phyloP scores from a whole-genome alignment of 306 rosid genomes.

The Begonia loranthoides region DNA sequence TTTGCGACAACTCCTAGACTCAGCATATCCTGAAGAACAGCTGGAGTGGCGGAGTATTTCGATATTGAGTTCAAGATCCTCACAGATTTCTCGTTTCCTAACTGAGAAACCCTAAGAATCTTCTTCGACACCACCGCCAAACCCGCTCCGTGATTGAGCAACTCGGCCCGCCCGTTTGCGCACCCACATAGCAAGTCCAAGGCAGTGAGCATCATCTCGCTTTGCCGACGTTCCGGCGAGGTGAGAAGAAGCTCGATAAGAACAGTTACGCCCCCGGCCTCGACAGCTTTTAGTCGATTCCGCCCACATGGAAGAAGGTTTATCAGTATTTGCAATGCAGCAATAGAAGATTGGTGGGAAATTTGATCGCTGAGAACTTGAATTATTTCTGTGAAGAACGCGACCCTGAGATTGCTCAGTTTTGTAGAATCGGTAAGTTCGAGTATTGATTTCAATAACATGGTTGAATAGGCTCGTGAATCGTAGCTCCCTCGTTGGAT shows the following conservation, averaged over 20 bases:
- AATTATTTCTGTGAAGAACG: constrained; percentile 29
- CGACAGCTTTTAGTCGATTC: constrained; percentile 45
- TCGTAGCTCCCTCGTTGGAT: constrained; percentile 46
- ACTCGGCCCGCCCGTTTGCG: constrained; percentile 67
- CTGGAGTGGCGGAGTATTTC: constrained; percentile 30
- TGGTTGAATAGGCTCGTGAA: constrained; percentile 49
- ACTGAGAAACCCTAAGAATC: constrained; percentile 56
- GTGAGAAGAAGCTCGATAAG: constrained; percentile 48
- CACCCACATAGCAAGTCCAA: constrained; percentile 48
- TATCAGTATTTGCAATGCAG: constrained; percentile 33
- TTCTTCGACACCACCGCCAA: constrained; percentile 59
- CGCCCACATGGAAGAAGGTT: constrained; percentile 38
- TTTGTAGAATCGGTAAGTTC: constrained; percentile 25
- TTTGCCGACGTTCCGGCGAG: constrained; percentile 22
- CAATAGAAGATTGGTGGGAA: constrained; percentile 38
- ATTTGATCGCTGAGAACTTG: constrained; percentile 40
- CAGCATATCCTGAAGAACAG: constrained; percentile 57
- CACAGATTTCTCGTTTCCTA: constrained; percentile 60
- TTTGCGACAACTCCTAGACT: constrained; percentile 60
- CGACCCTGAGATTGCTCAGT: constrained; percentile 12
- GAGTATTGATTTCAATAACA: constrained; percentile 35
- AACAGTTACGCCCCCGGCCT: constrained; percentile 44
- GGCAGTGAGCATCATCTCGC: constrained; percentile 45
- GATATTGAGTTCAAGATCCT: constrained; percentile 37
- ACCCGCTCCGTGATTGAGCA: constrained; percentile 57